A percentile compares a stretch with the other conserved stretches of the same genome.
Evolutionary conservation across 2,329 filamentous ascomycete species (phyloP).

Genomic region (Diplodia corticola): DNA sequence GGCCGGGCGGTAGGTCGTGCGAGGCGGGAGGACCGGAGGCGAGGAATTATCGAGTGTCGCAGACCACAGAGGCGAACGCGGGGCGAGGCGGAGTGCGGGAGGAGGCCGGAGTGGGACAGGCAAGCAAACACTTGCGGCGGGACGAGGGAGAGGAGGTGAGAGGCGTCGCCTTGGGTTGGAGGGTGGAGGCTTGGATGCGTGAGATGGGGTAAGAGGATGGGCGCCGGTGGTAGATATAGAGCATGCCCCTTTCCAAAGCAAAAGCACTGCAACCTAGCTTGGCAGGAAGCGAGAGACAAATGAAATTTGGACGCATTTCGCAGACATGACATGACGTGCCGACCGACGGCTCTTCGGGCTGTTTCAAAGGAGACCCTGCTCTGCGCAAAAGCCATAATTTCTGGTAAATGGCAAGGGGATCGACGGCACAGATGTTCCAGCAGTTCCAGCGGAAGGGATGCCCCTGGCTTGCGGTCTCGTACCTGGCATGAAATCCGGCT

Average conservation of each 20-base stretch:
- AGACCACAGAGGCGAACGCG: constrained; percentile 15
- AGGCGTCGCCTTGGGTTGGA: constrained; percentile 9
- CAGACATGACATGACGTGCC: constrained; percentile 42
- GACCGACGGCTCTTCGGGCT: constrained; percentile 40
- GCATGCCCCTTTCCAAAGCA: constrained; percentile 29
- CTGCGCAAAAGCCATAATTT: constrained; percentile 24
- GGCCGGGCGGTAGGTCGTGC: constrained; percentile 1
- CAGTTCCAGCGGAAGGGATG: constrained; percentile 23
- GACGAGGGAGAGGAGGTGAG: constrained; percentile 7
- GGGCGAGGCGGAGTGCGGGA: neutral
- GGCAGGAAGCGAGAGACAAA: constrained; percentile 42
- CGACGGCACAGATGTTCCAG: constrained; percentile 25
- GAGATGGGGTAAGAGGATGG: constrained; percentile 30
- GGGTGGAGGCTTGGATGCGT: neutral
- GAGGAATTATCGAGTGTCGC: constrained; percentile 8
- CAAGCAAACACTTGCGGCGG: constrained; percentile 14
- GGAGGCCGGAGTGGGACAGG: constrained; percentile 4
- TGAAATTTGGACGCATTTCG: constrained; percentile 41
- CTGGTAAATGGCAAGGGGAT: constrained; percentile 23
- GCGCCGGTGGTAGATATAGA: constrained; percentile 28
- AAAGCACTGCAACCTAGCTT: constrained; percentile 31
- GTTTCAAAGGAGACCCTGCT: constrained; percentile 34
- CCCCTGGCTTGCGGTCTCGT: constrained; percentile 22
- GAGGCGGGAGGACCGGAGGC: neutral
- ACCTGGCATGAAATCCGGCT: constrained; percentile 21